A percentile compares a stretch with the other conserved stretches of the same genome.
phyloP scores from a whole-genome alignment of 768 basidiomycete species.

The Mycena chlorophos region DNA sequence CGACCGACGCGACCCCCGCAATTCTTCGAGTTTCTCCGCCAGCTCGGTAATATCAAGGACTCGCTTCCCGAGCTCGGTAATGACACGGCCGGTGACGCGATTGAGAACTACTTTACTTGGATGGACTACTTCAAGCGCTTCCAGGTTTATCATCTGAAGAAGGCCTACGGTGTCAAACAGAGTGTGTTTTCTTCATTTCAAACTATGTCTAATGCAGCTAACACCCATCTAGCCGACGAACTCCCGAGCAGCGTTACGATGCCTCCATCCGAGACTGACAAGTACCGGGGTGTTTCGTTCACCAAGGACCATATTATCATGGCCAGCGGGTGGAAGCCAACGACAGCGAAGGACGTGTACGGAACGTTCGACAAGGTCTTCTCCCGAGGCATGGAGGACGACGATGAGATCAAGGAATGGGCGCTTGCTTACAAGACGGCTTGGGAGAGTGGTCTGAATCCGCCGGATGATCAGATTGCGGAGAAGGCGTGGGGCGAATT shows the following conservation, averaged over 20 bases:
- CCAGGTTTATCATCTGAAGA: neutral
- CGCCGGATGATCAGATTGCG: too few species aligned
- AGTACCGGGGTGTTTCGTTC: neutral
- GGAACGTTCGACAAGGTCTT: neutral
- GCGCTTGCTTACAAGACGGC: too few species aligned
- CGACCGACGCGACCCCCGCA: neutral
- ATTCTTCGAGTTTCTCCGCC: conserved; percentile 34
- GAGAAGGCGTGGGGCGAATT: too few species aligned
- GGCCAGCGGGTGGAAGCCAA: neutral
- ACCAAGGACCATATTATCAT: neutral
- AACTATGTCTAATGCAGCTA: neutral
- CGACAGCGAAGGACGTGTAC: neutral
- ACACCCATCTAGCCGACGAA: neutral
- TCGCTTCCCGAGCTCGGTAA: conserved; percentile 59
- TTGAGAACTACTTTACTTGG: conserved; percentile 57
- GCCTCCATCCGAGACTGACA: neutral
- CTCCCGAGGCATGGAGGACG: neutral
- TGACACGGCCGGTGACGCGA: conserved; percentile 55
- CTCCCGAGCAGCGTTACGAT: neutral
- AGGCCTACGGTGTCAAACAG: neutral
- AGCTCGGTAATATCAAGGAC: conserved; percentile 59
- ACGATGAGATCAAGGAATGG: neutral
- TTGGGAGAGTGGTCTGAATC: too few species aligned
- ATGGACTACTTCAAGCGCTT: conserved; percentile 27
- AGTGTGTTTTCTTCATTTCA: neutral